phyloP scores from a whole-genome alignment of 129 eudicot genomes.

The Arctium minus region DNA sequence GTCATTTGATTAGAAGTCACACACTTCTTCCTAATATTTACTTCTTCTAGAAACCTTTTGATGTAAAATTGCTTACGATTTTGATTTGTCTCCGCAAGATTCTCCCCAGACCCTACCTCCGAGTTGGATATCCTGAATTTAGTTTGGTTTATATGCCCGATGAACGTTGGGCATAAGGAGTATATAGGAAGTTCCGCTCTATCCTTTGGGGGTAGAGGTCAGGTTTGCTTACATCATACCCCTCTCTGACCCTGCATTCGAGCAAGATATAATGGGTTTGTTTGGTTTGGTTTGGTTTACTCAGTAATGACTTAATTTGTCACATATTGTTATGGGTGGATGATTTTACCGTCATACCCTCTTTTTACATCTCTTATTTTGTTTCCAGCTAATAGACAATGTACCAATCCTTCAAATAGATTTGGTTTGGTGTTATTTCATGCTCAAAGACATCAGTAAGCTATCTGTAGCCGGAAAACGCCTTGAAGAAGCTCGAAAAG shows the following conservation, averaged over 20 bases:
- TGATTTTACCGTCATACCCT: neutral
- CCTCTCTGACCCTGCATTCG: too few relatives aligned
- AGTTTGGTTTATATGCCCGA: neutral
- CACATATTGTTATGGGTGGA: neutral
- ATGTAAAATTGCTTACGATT: neutral
- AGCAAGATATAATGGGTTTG: too few relatives aligned
- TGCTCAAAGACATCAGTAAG: constrained; percentile 90
- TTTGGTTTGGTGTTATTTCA: constrained; percentile 96
- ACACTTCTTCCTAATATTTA: too few relatives aligned
- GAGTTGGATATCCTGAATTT: too few relatives aligned
- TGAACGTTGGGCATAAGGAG: neutral
- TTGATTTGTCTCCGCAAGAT: neutral
- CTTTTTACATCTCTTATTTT: constrained; percentile 13
- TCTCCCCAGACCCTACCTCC: too few relatives aligned
- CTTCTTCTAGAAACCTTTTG: neutral
- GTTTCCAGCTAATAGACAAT: constrained; percentile 71
- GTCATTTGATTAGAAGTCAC: too few relatives aligned
- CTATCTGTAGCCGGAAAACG: constrained; percentile 84
- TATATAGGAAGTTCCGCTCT: too few relatives aligned
- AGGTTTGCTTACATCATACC: too few relatives aligned
- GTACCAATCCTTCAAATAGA: constrained; percentile 85
- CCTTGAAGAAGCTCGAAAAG: constrained; percentile 81
- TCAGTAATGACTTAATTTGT: neutral
- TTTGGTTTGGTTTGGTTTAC: neutral
- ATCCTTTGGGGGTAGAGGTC: too few relatives aligned